These are phyloP conservation scores for Ceratocystis cubensis DNA, from an alignment of 2,329 filamentous ascomycete species.

Conservation along the genomic window DNA sequence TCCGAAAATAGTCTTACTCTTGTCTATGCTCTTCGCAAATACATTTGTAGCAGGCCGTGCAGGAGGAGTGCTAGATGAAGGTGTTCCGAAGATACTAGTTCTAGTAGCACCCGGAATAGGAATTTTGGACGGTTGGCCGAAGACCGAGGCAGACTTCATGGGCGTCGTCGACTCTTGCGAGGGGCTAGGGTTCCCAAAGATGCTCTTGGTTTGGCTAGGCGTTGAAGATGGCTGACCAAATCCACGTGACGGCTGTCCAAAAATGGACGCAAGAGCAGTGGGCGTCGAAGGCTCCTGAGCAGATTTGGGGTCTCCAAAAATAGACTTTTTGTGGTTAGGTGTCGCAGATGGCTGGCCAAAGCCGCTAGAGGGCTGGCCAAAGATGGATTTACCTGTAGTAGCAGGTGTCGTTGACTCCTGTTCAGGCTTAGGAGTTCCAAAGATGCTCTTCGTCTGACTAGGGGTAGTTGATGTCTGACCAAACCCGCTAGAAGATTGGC, in stretches of 20 bases:
- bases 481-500: slow-evolving; percentile 7
- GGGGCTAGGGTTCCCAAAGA: slow-evolving; percentile 10
- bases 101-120: slow-evolving; percentile 12
- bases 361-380: neutral
- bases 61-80: slow-evolving; percentile 10
- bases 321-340: slow-evolving; percentile 13
- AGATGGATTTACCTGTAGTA: slow-evolving; percentile 3
- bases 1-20: slow-evolving; percentile 16
- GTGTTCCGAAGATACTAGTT: slow-evolving; percentile 22
- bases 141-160: neutral
- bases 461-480: slow-evolving; percentile 8
- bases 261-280: neutral
- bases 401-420: neutral
- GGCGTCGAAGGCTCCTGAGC: neutral
- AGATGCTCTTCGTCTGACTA: slow-evolving; percentile 1
- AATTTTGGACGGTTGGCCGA: slow-evolving; percentile 5
- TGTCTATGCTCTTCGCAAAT: slow-evolving; percentile 15
- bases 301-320: slow-evolving; percentile 12
- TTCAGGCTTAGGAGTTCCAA: neutral
- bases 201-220: slow-evolving; percentile 12
- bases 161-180: slow-evolving; percentile 8
- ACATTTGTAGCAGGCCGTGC: slow-evolving; percentile 10
- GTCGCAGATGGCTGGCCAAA: neutral
- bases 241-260: neutral
- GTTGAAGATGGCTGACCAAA: slow-evolving; percentile 1